Base-by-base conservation (phyloP, 164 flowering plant species). In the Santalum album region DNA sequence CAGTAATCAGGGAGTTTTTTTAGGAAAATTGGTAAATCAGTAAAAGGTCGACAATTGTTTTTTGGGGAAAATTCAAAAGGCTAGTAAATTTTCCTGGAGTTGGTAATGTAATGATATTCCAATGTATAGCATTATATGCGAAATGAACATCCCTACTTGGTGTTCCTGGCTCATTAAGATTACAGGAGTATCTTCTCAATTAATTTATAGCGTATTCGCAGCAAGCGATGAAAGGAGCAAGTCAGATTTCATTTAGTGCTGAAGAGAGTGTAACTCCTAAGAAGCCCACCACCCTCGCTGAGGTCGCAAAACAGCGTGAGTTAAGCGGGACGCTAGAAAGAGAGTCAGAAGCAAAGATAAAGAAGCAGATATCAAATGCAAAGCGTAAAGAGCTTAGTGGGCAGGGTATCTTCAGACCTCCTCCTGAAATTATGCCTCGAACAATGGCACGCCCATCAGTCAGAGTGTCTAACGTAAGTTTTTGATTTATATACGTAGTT, bases 301-400 rank as follows among this genome's bases (percentile, higher is more conserved):
- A 86, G 74, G 95, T 83, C 40, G 98, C 95, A 18, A 92, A 92
- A 75, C 97, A 92, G 73, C 82, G 91, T 12, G 99, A 92, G 63
- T 79, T 92, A 27, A 83, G 90, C 69, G 99, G 99, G 38, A 85
- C 75, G 19, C 63, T 85, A n/a, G 88, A 87, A 49, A 81, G 72
- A 59, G 95, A 86, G 32, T 22, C 78, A 1, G 95, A 89, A 2
- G 67, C 66, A n/a, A 83, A 51, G 68, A 49, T 74, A 65, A 78
- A 78, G 71, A 92, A 87, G 76, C 95, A 83, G 63, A 36, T 75
- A 23, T 94, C 97, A 15, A 77, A 82, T 73, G 90, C 90, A 5
- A 94, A 94, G 71, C 54, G 64, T 68, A 87, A 77, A 71, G 99
- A 94, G 80, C 86, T 94, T 20, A 85, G 87, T 69, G 97, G 99